These are phyloP conservation scores for Pseudogymnoascus pannorum DNA, from an alignment of 2,329 filamentous ascomycete genomes.

Conservation along the genomic window DNA sequence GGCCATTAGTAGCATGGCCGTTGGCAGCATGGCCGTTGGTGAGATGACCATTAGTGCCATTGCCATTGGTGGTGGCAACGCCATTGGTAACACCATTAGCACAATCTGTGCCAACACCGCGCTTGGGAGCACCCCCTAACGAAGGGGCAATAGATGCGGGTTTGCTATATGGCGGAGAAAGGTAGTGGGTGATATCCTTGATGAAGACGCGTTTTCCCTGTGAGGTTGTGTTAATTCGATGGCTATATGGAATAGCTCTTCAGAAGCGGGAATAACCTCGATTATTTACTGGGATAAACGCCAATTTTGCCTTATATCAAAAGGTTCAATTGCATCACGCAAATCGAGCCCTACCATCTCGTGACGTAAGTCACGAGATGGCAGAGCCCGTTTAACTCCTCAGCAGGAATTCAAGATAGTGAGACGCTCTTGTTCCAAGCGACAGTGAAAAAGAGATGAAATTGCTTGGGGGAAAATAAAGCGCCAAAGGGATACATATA, in stretches of 20 bases:
- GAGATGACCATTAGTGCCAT: neutral
- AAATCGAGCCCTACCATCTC: neutral
- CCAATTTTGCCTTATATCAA: neutral
- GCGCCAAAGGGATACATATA: neutral
- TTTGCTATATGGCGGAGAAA: constrained; percentile 67
- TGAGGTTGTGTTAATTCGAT: constrained; percentile 35
- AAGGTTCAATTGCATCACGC: neutral
- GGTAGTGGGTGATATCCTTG: constrained; percentile 95
- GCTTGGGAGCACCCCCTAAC: constrained; percentile 37
- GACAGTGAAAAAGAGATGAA: neutral
- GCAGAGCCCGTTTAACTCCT: neutral
- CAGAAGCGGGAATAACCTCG: too few species aligned
- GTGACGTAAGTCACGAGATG: neutral
- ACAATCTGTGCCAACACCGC: constrained; percentile 27
- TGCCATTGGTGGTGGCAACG: constrained; percentile 13
- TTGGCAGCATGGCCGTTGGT: constrained; percentile 23
- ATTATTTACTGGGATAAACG: neutral
- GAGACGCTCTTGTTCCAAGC: neutral
- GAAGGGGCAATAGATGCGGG: constrained; percentile 69
- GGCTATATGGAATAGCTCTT: too few species aligned
- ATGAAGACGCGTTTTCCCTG: constrained; percentile 91
- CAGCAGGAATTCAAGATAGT: neutral
- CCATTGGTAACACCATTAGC: constrained; percentile 18
- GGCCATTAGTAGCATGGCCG: constrained; percentile 24
- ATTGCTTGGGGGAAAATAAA: neutral